Evolutionary conservation across 176 grass and related monocot genomes (phyloP), one percentile per base, ranked within the genome.

Genomic region (Aegilops longissima): DNA sequence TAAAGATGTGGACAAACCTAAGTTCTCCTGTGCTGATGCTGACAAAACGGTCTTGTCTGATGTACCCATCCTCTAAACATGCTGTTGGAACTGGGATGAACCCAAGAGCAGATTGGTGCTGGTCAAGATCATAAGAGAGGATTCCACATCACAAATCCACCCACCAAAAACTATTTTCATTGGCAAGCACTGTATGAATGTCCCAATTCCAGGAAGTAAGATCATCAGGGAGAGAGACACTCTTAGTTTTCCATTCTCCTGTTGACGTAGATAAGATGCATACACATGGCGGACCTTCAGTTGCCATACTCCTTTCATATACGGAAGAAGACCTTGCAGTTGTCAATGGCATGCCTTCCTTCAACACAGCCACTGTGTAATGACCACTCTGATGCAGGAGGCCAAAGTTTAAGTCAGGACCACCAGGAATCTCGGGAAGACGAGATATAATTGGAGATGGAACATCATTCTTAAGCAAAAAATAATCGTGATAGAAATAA

Each of bases 311-410:
- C 18, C 1, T 70, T 70, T 39, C 10, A 70, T 70, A 70, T n/a
- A 70, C 2, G 21, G 63, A 66, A 66, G 63, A 66, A 66, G 24
- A 25, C 25, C 25, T 25, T 66, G 24, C 8, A 66, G 10, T 70
- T 70, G 34, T 38, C 17, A 36, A 39, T 39, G 20, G 20, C 34
- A 70, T 70, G 67, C 17, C 36, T 70, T 70, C 67, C 67, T 70
- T 70, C 34, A 70, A 70, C 67, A 70, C 67, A 39, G 34, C 67
- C 33, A 70, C 34, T n/a, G 34, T 70, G 67, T 70, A 70, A 70
- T 70, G 33, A 36, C 67, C 67, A 70, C 17, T 21, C 35, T 70
- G 31, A 11, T 70, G 33, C 67, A 70, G 31, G 67, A 70, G 33
- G 67, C 67, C 67, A 20, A 70, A 36, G 38, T 70, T 70, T 11